phyloP scores from a whole-genome alignment of 2,329 filamentous ascomycete species.

The Diaporthe longicolla region DNA sequence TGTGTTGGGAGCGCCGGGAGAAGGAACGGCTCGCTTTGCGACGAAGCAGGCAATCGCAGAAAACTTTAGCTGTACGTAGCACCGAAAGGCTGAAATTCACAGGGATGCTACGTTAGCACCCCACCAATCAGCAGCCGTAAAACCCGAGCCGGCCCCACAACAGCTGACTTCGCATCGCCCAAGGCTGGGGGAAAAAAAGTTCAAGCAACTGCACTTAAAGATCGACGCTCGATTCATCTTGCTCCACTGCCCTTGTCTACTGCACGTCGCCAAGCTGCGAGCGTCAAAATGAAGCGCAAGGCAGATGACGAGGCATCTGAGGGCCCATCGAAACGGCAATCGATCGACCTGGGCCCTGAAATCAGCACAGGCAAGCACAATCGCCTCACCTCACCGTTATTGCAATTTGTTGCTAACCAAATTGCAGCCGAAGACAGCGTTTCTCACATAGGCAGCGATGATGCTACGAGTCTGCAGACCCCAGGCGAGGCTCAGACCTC shows the following conservation, averaged over 20 bases:
- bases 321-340: slow-evolving; percentile 21
- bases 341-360: slow-evolving; percentile 3
- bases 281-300: slow-evolving; percentile 41
- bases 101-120: neutral
- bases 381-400: neutral
- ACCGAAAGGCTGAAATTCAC: slow-evolving; percentile 36
- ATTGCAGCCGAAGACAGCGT: slow-evolving; percentile 34
- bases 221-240: slow-evolving; percentile 10
- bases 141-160: neutral
- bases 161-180: slow-evolving; percentile 10
- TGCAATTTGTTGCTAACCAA: slow-evolving; percentile 16
- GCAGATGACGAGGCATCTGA: slow-evolving; percentile 6
- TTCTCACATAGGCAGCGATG: slow-evolving; percentile 29
- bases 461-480: slow-evolving; percentile 7
- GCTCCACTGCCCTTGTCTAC: slow-evolving; percentile 14
- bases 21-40: slow-evolving; percentile 12
- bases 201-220: neutral
- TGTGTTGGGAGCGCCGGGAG: slow-evolving; percentile 12
- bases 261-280: slow-evolving; percentile 1
- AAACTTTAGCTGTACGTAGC: slow-evolving; percentile 30
- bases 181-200: slow-evolving; percentile 29
- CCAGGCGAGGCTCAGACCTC: slow-evolving; percentile 31
- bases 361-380: slow-evolving; percentile 27
- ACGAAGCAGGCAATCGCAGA: slow-evolving; percentile 38
- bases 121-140: neutral